A percentile compares a stretch with the other conserved stretches of the same genome.
phyloP scores from a whole-genome alignment of 2,329 filamentous ascomycete genomes.

The Leptographium lundbergii region DNA sequence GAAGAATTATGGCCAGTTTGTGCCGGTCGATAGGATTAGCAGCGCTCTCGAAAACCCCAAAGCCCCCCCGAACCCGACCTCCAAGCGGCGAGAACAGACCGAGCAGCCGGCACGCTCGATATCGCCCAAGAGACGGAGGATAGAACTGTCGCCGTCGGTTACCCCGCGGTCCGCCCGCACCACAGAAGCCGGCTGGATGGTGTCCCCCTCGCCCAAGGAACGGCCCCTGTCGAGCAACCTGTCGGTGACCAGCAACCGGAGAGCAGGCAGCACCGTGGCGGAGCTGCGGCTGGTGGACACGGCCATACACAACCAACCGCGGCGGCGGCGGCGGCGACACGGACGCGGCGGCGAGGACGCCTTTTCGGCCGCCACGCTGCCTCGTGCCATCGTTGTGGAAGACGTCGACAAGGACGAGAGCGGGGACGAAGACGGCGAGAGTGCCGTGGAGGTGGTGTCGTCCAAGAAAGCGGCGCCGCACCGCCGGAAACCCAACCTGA shows the following conservation, averaged over 20 bases:
- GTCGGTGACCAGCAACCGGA: neutral
- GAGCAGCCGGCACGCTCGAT: neutral
- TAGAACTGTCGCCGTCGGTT: neutral
- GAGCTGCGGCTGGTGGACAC: neutral
- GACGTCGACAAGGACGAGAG: neutral
- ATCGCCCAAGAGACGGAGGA: neutral
- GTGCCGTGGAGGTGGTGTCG: neutral
- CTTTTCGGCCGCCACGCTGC: neutral
- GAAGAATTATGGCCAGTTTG: neutral
- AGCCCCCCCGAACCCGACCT: neutral
- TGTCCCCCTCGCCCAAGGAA: neutral
- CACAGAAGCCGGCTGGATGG: neutral
- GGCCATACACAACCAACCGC: neutral
- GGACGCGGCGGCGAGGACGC: neutral
- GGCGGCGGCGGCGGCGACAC: neutral
- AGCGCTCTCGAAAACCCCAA: neutral
- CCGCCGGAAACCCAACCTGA: neutral
- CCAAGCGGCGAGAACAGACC: neutral
- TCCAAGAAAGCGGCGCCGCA: no score
- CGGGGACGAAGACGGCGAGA: neutral
- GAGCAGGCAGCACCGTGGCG: neutral
- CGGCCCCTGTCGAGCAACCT: neutral
- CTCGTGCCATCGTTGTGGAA: neutral
- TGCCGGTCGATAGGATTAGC: neutral
- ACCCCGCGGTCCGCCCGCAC: neutral